Base-by-base conservation (phyloP, 306 rosid genomes). In the Pachyrhizus erosus region DNA sequence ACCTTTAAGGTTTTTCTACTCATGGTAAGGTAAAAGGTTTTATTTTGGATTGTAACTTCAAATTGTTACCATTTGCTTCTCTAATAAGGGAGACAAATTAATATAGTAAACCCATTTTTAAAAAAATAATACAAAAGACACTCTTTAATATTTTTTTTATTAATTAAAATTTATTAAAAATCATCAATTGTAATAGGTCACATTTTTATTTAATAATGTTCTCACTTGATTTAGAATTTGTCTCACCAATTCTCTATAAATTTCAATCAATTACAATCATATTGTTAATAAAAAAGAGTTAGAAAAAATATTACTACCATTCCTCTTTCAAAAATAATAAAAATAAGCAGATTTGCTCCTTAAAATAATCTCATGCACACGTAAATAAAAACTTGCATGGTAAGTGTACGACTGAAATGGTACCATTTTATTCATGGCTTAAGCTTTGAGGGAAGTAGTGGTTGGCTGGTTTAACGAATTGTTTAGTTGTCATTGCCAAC, bases 101-200 rank as follows among this genome's bases (percentile, higher is more conserved):
- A 37, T 18, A 20, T 14, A 34, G 84, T 80, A 67, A 45, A 21
- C 67, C 43, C 79, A 68, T n/a, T n/a, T n/a, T n/a, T n/a, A n/a
- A n/a, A n/a, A n/a, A n/a, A n/a, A n/a, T n/a, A n/a, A n/a, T n/a
- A n/a, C n/a, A n/a, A n/a, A n/a, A n/a, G n/a, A n/a, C n/a, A n/a
- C n/a, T n/a, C n/a, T n/a, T n/a, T n/a, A n/a, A n/a, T n/a, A n/a
- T n/a, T n/a, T n/a, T n/a, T n/a, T n/a, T n/a, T n/a, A n/a, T n/a
- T n/a, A n/a, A n/a, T n/a, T n/a, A n/a, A n/a, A n/a, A n/a, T n/a
- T n/a, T n/a, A n/a, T n/a, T n/a, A n/a, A n/a, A n/a, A n/a, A n/a
- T n/a, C n/a, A n/a, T n/a, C n/a, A n/a, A n/a, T n/a, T n/a, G n/a
- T n/a, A n/a, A n/a, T n/a, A n/a, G n/a, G n/a, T n/a, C n/a, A n/a